Percentiles rank a stretch among this genome's conserved stretches.
These are phyloP conservation scores for Lecanosticta acicola DNA, from an alignment of 2,329 filamentous ascomycete species.

Conservation along the genomic window DNA sequence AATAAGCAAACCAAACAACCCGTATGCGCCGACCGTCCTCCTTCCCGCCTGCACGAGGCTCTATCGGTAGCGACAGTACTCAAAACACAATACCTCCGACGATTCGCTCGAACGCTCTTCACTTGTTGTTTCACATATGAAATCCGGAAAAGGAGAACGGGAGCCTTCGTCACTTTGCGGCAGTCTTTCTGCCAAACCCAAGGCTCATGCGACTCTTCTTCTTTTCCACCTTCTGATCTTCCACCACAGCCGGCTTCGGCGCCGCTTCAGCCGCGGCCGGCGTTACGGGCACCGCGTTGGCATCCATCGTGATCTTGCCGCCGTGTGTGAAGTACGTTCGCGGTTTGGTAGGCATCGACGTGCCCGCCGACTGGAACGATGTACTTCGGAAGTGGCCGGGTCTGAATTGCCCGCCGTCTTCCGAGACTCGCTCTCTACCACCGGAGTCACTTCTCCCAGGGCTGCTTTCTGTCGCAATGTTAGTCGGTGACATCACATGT, in stretches of 20 bases:
- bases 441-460: slow-evolving; percentile 21
- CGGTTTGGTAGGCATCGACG: slow-evolving; percentile 14
- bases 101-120: background rate
- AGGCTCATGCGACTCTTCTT: slow-evolving; percentile 29
- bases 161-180: background rate
- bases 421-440: too few species aligned
- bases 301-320: slow-evolving; percentile 21
- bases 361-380: slow-evolving; percentile 10
- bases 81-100: too few species aligned
- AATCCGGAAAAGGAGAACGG: background rate
- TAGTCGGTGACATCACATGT: background rate
- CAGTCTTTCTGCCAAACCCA: slow-evolving; percentile 22
- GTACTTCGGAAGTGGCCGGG: background rate
- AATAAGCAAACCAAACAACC: background rate
- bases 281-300: slow-evolving; percentile 3
- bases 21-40: background rate
- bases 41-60: background rate
- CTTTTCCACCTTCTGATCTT: slow-evolving; percentile 14
- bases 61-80: background rate
- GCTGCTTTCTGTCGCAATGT: slow-evolving; percentile 18
- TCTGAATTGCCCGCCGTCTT: too few species aligned
- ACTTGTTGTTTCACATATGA: background rate
- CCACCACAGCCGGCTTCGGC: slow-evolving; percentile 2
- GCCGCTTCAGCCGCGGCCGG: slow-evolving; percentile 2
- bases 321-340: slow-evolving; percentile 28